Evolutionary conservation across 805 yeast genomes (phyloP).

Genomic region (Jamesozyma gamospora): DNA sequence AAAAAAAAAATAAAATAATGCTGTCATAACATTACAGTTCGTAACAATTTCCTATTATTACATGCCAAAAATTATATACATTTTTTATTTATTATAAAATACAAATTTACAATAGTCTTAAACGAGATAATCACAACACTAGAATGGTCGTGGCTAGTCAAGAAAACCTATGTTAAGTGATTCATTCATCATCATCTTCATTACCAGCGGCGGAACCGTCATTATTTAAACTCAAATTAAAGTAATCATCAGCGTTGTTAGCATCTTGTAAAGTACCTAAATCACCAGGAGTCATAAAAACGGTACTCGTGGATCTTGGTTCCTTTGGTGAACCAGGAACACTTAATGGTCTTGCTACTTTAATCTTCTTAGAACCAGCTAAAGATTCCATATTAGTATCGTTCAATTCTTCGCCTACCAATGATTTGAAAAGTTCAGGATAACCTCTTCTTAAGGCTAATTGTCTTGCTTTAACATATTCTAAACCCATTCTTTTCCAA

Average conservation of each 20-base stretch:
- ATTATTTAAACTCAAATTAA: slow-evolving; percentile 31
- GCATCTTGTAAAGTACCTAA: slow-evolving; percentile 93
- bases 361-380: slow-evolving; percentile 39
- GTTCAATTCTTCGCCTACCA: slow-evolving; percentile 25
- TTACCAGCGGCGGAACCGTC: slow-evolving; percentile 33
- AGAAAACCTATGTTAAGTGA: not conserved
- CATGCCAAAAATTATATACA: no score
- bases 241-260: slow-evolving; percentile 70
- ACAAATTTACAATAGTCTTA: no score
- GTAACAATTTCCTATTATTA: no score
- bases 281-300: slow-evolving; percentile 97
- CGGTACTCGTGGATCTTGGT: slow-evolving; percentile 29
- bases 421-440: slow-evolving; percentile 61
- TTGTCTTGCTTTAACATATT: slow-evolving; percentile 89
- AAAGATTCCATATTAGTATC: slow-evolving; percentile 24
- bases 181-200: slow-evolving; percentile 28
- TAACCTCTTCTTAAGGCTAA: slow-evolving; percentile 88
- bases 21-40: no score
- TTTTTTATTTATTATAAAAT: no score
- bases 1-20: no score
- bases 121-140: no score
- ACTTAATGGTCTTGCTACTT: slow-evolving; percentile 82
- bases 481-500: slow-evolving; percentile 98
- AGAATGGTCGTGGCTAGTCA: no score
- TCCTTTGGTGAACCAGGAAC: slow-evolving; percentile 95